Evolutionary conservation across 208 protist genomes (phyloP).

Genomic region (Leishmania guyanensis): DNA sequence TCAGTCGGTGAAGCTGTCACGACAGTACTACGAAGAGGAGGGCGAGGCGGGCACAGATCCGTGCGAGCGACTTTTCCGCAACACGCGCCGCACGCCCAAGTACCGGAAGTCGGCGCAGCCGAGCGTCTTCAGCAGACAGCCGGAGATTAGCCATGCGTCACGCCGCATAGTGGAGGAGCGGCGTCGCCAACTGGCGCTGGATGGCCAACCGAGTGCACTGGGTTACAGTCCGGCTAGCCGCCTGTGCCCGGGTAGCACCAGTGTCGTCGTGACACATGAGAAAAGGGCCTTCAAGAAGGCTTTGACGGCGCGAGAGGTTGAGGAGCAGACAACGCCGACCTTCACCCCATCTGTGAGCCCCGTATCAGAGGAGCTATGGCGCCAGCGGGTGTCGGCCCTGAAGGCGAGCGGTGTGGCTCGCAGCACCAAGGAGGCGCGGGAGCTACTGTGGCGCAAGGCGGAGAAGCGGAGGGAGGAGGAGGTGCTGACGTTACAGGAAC

Average conservation of each 20-base stretch:
- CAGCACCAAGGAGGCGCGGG: slow-evolving; percentile 46
- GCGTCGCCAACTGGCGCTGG: slow-evolving; percentile 26
- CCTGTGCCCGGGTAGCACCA: slow-evolving; percentile 16
- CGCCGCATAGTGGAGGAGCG: slow-evolving; percentile 49
- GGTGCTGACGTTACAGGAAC: slow-evolving; percentile 22
- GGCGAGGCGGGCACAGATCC: slow-evolving; percentile 13
- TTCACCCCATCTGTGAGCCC: slow-evolving; percentile 54
- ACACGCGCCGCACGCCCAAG: slow-evolving; percentile 31
- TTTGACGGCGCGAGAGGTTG: slow-evolving; percentile 37
- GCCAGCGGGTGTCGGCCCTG: slow-evolving; percentile 45
- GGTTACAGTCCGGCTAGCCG: slow-evolving; percentile 28
- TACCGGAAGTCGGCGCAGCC: slow-evolving; percentile 22
- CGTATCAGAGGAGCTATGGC: slow-evolving; percentile 56
- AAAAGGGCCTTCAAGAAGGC: slow-evolving; percentile 22
- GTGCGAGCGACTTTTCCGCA: slow-evolving; percentile 61
- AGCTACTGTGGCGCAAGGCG: slow-evolving; percentile 64
- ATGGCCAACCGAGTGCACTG: slow-evolving; percentile 15
- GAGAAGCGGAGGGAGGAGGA: slow-evolving; percentile 52
- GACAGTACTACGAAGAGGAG: slow-evolving; percentile 46
- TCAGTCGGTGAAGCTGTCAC: slow-evolving; percentile 46
- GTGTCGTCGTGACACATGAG: not conserved
- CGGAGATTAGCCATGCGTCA: slow-evolving; percentile 50
- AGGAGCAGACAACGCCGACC: slow-evolving; percentile 41
- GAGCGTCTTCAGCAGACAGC: slow-evolving; percentile 10
- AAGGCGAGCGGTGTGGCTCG: slow-evolving; percentile 41